Conservation (phyloP, 495 filamentous ascomycete species). For the Achaetomiella virescens region DNA sequence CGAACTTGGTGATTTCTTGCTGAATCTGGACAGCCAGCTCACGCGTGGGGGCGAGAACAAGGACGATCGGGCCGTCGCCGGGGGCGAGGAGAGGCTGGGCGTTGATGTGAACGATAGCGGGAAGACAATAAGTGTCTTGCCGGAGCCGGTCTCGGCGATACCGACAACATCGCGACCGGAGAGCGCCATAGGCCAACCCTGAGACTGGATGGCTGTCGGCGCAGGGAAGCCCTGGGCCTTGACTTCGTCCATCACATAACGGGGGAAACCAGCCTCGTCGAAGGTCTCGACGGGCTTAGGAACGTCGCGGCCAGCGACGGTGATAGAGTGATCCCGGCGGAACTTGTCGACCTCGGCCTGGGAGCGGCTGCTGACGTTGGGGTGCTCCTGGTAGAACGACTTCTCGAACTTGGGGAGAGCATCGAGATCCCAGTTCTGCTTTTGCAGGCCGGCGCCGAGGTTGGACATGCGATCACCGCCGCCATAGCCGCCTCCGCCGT, state of each 20-base stretch:
- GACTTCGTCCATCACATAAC: slow-evolving; percentile 95
- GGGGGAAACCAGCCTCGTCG: slow-evolving; percentile 94
- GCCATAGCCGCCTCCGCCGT: slow-evolving; percentile 50
- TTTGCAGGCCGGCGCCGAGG: slow-evolving; percentile 78
- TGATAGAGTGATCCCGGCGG: slow-evolving; percentile 72
- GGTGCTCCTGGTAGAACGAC: slow-evolving; percentile 95
- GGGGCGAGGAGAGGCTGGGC: slow-evolving; percentile 95
- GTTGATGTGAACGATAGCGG: slow-evolving; percentile 98
- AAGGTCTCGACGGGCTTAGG: slow-evolving; percentile 93
- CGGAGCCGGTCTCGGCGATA: slow-evolving; percentile 98
- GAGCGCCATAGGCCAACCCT: slow-evolving; percentile 98
- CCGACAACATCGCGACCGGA: slow-evolving; percentile 97
- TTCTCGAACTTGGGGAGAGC: slow-evolving; percentile 95
- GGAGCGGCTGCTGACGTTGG: slow-evolving; percentile 66
- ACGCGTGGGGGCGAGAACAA: slow-evolving; percentile 91
- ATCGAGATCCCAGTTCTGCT: slow-evolving; percentile 76
- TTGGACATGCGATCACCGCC: slow-evolving; percentile 91
- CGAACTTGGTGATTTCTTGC: slow-evolving; percentile 90
- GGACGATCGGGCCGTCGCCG: slow-evolving; percentile 93
- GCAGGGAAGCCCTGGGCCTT: slow-evolving; percentile 92
- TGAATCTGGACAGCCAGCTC: slow-evolving; percentile 98
- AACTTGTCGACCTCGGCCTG: slow-evolving; percentile 78
- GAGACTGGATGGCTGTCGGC: slow-evolving; percentile 93
- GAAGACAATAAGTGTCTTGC: slow-evolving; percentile 99
- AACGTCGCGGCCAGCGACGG: slow-evolving; percentile 67